Conservation (phyloP, 768 basidiomycete genomes). For the Agrocybe chaxingu region DNA sequence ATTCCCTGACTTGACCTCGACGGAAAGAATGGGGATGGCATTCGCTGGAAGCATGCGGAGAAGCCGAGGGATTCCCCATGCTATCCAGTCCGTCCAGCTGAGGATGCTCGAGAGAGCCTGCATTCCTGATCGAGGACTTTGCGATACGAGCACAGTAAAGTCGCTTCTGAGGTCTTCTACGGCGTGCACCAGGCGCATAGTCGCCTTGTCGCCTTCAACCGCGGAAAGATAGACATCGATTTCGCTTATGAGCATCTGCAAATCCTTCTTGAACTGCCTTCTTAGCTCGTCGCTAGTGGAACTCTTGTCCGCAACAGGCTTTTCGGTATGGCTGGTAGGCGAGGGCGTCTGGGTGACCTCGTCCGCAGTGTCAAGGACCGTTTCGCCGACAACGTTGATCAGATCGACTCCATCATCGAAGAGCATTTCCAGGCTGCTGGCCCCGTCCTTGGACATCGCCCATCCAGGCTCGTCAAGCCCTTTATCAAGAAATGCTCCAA, state of each 20-base stretch:
- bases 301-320: neutral
- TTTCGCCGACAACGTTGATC: conserved; percentile 17
- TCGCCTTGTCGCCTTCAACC: conserved; percentile 19
- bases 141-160: conserved; percentile 8
- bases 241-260: conserved; percentile 14
- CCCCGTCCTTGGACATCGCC: conserved; percentile 16
- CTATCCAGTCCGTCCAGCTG: conserved; percentile 25
- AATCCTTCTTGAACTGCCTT: conserved; percentile 13
- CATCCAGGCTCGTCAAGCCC: conserved; percentile 21
- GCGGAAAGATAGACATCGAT: conserved; percentile 16
- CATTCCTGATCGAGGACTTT: conserved; percentile 1
- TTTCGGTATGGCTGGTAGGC: neutral
- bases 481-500: conserved; percentile 20
- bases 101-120: conserved; percentile 10
- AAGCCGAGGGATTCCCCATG: conserved; percentile 31
- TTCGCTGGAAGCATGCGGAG: conserved; percentile 23
- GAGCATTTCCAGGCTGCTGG: conserved; percentile 13
- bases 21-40: conserved; percentile 31
- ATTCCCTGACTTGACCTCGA: conserved; percentile 32
- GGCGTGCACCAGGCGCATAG: conserved; percentile 19
- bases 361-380: conserved; percentile 11
- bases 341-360: conserved; percentile 1
- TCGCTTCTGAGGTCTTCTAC: conserved; percentile 14
- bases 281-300: conserved; percentile 5
- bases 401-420: conserved; percentile 20